Evolutionary conservation across 140 eudicot genomes (phyloP), one percentile per base, ranked within the genome.

Genomic region (Flaveria floridana): DNA sequence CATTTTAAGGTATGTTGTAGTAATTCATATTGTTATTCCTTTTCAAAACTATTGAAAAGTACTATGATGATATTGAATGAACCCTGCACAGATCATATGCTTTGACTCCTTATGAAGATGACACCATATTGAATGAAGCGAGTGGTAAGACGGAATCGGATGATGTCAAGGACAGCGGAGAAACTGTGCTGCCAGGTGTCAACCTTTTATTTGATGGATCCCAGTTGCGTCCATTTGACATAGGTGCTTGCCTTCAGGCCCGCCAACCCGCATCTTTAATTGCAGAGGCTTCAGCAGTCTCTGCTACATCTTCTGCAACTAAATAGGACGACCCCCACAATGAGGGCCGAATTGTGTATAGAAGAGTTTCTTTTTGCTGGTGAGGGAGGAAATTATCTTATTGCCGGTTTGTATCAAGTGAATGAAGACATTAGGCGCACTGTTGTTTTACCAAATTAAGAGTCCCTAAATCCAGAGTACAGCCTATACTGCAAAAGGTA

Each of bases 191-290:
- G 73, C 99, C 99, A 26, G 99, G 97, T 77, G 95, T 94, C 46
- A 84, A 84, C 82, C 99, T 94, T 76, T 79, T 94, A n/a, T 94
- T 88, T 76, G 99, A 94, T 79, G 99, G 99, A 73, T 81, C 90
- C 44, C 96, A 87, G 80, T 77, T 94, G 86, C 91, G 86, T 37
- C 99, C 99, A 8, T 94, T 94, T 50, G 99, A 94, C 75, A 91
- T 94, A 21, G 96, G 95, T 56, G 99, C 97, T 78, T 94, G 99
- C 81, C 86, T 90, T 47, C 99, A 94, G 86, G 99, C 99, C 76
- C 90, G 96, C 44, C 97, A 84, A 84, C 97, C 99, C 2, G 94
- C 91, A 48, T 79, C 92, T 67, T 83, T 94, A 76, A 85, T 94
- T 37, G 84, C 99, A 7, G 99, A 94, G 81, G 99, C 99, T 53